Evolutionary conservation across 345 rosid genomes (phyloP), one percentile per base, ranked within the genome.

Genomic region (Hevea brasiliensis): DNA sequence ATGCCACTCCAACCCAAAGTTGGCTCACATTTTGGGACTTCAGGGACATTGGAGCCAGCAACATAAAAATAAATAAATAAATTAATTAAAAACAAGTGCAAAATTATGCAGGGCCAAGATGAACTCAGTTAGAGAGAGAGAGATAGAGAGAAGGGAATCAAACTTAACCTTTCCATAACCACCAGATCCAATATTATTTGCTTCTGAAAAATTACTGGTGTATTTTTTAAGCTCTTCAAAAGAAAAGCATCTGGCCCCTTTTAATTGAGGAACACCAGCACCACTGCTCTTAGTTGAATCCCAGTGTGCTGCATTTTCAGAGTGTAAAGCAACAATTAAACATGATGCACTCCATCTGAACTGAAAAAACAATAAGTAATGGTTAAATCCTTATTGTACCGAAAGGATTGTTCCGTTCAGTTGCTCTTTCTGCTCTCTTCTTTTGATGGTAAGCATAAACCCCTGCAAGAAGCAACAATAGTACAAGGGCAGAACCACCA

Each of bases 131-230:
- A 6, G 7, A 44, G 65, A 23, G 21, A n/a, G n/a, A 17, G 3
- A 3, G 13, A 37, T 4, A 37, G 40, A 15, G n/a, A n/a, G n/a
- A n/a, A n/a, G 14, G 47, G 12, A 35, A 70, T 41, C 6, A 15
- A 23, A 56, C 20, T 67, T 61, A 70, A 90, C 97, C 93, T 93
- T 88, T 55, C 99, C 99, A 75, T 90, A 93, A 57, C 97, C 99
- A 21, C 99, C 98, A 14, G 89, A 88, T 23, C 99, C 97, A 67
- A 91, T 70, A 61, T 76, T 87, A 71, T 84, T 91, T 77, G 88
- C 74, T 12, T 89, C 88, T 37, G 94, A 87, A 81, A 96, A 96
- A 42, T 88, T 88, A 45, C 84, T 83, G 24, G 93, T 81, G 69
- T 79, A 89, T 79, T 79, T 91, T 81, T 78, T 91, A 12, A 93